Percentiles rank a stretch among this genome's conserved stretches.
phyloP scores from a whole-genome alignment of 768 basidiomycete genomes.

The Russula dissimulans region DNA sequence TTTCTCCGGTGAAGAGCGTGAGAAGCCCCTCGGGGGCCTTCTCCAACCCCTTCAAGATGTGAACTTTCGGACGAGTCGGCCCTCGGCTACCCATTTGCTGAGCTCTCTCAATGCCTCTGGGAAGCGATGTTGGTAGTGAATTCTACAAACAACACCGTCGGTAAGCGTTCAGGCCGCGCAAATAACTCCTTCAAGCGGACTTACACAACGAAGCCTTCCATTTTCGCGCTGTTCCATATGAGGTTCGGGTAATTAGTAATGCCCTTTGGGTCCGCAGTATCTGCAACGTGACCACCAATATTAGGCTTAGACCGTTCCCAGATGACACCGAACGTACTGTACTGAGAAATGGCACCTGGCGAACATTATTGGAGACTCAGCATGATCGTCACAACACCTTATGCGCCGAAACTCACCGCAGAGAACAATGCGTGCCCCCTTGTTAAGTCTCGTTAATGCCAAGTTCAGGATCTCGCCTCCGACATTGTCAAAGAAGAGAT shows the following conservation, averaged over 20 bases:
- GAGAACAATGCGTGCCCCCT: conserved; percentile 65
- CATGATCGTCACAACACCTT: background rate
- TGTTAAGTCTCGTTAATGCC: conserved; percentile 62
- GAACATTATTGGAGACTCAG: conserved; percentile 1
- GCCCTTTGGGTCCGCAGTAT: conserved; percentile 51
- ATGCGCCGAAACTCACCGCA: conserved; percentile 51
- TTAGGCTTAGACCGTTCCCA: background rate
- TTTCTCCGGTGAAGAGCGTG: conserved; percentile 65
- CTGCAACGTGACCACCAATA: conserved; percentile 27
- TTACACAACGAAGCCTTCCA: conserved; percentile 80
- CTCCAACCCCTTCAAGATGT: conserved; percentile 67
- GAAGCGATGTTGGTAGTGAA: conserved; percentile 64
- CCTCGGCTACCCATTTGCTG: conserved; percentile 47
- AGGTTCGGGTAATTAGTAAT: conserved; percentile 58
- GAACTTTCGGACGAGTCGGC: conserved; percentile 75
- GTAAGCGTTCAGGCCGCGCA: background rate
- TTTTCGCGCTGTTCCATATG: conserved; percentile 67
- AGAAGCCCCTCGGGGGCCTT: conserved; percentile 62
- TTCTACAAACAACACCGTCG: conserved; percentile 31
- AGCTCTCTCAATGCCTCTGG: conserved; percentile 50
- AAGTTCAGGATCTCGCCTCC: conserved; percentile 78
- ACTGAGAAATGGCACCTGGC: conserved; percentile 74
- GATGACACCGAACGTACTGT: conserved; percentile 41
- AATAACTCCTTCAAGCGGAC: conserved; percentile 22
- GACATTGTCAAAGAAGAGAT: conserved; percentile 82